Base-by-base conservation (phyloP, 345 rosid species). In the Populus deltoides region DNA sequence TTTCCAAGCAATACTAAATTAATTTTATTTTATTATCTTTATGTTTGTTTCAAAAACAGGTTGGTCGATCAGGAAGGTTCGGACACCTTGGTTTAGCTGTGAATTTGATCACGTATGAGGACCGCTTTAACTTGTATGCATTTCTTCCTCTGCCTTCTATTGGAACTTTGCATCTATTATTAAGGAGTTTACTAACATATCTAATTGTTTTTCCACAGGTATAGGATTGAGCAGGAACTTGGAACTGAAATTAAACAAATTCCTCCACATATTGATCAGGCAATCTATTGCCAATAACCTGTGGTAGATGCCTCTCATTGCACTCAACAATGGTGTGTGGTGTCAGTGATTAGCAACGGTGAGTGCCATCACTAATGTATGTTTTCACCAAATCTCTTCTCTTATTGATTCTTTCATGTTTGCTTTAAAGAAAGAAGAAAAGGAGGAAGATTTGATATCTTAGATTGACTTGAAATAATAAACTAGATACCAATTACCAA, bases 61-160 rank as follows among this genome's bases (percentile, higher is more conserved):
- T 97, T 77, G 99, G 99, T 70, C 92, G 98, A 74, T 97, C 99
- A 29, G 99, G 98, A 86, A 92, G 99, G 80, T 97, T 92, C 85
- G 99, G 99, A 63, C 99, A 97, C 86, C 99, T 97, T 53, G 99
- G 99, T n/a, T 79, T 97, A 75, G 99, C 99, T 77, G 99, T 97
- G 88, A 97, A 97, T 88, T 86, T 97, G 90, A 93, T 97, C 80
- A 97, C 99, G 45, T 97, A 90, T 55, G 99, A 97, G 86, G 99
- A 97, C 83, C 98, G 99, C 77, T 97, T 94, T 86, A 97, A 97
- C 88, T 86, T 97, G 99, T 97, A 89, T 73, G 87, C 39, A 9
- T 29, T 68, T 20, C 41, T 67, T 78, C 31, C 55, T 76, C 55
- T 65, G 47, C 67, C 72, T 20, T 43, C 1, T 16, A n/a, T 66